phyloP scores from a whole-genome alignment of 2,329 filamentous ascomycete species.

The Penicillium frequentans region DNA sequence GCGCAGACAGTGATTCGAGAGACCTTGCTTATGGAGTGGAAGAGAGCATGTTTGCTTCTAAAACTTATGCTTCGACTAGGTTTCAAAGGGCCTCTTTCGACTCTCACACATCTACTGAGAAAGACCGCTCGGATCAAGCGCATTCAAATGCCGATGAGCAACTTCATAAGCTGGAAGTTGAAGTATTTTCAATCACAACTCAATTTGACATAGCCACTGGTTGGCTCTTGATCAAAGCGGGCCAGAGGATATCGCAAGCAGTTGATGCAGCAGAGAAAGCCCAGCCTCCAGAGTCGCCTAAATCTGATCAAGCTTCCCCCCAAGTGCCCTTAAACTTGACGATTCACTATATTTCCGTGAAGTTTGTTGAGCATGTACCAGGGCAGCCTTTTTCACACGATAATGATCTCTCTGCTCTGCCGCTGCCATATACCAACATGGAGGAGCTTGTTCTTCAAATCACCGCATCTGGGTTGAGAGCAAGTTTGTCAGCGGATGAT shows the following conservation, averaged over 20 bases:
- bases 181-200: constrained; percentile 31
- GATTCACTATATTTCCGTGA: constrained; percentile 33
- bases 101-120: constrained; percentile 14
- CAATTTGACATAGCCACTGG: constrained; percentile 43
- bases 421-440: constrained; percentile 21
- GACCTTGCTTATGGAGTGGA: constrained; percentile 23
- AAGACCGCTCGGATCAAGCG: constrained; percentile 3
- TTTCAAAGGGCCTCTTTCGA: constrained; percentile 19
- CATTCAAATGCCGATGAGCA: constrained; percentile 1
- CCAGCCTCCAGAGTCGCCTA: constrained; percentile 1
- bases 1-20: constrained; percentile 18
- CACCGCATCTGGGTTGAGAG: constrained; percentile 25
- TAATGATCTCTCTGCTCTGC: constrained; percentile 7
- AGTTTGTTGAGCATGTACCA: constrained; percentile 39
- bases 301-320: constrained; percentile 7
- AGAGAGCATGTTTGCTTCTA: constrained; percentile 28
- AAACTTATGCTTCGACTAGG: constrained; percentile 20
- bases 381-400: constrained; percentile 27
- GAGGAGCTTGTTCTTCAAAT: constrained; percentile 37
- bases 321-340: constrained; percentile 24
- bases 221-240: constrained; percentile 41
- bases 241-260: constrained; percentile 30
- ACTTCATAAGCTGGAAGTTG: constrained; percentile 27
- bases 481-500: constrained; percentile 21
- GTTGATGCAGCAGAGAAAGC: constrained; percentile 15